Evolutionary conservation across 495 filamentous ascomycete species (phyloP).

Genomic region (Aspergillus asperescens): DNA sequence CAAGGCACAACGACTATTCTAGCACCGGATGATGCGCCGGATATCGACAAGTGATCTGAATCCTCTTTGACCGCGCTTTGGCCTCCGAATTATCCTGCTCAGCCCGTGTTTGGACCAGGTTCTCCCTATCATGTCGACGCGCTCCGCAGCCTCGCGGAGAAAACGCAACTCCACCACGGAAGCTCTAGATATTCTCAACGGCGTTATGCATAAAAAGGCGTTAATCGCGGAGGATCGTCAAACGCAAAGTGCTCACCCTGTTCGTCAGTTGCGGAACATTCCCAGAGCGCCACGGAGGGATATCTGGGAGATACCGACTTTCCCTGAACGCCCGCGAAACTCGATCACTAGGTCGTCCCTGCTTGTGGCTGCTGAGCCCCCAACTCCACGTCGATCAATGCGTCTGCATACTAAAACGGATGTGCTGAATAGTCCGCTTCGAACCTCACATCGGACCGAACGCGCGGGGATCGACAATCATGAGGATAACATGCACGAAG

Average conservation of each 20-base stretch:
- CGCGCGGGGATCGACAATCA: background rate
- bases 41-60: background rate
- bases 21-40: background rate
- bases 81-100: slow-evolving; percentile 1
- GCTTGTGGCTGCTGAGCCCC: background rate
- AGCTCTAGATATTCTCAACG: slow-evolving; percentile 21
- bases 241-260: background rate
- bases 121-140: slow-evolving; percentile 11
- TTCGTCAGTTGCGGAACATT: background rate
- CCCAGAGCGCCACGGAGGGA: slow-evolving; percentile 7
- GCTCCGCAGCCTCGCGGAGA: slow-evolving; percentile 6
- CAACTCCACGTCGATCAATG: slow-evolving; percentile 8
- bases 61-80: background rate
- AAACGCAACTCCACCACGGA: slow-evolving; percentile 16
- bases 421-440: background rate
- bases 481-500: background rate
- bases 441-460: background rate
- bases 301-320: slow-evolving; percentile 6
- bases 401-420: background rate
- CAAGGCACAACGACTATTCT: background rate
- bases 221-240: background rate
- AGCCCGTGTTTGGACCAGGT: background rate
- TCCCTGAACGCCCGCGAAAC: background rate
- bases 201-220: slow-evolving; percentile 8
- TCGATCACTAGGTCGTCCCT: background rate